A percentile compares a stretch with the other conserved stretches of the same genome.
These are phyloP conservation scores for Hemerocallis citrina DNA, from an alignment of 106 monocot species.

Conservation along the genomic window DNA sequence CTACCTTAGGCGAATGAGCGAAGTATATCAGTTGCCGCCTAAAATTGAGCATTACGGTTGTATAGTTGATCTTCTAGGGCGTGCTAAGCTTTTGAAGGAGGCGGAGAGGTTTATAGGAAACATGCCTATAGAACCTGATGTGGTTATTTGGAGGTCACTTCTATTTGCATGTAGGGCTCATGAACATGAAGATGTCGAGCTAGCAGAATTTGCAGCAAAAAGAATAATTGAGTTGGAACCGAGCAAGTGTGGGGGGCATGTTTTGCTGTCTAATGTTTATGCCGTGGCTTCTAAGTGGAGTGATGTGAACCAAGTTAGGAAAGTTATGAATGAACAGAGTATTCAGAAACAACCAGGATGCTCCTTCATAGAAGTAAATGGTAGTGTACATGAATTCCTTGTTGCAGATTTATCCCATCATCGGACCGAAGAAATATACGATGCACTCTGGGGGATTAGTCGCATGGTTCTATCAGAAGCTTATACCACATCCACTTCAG, in stretches of 20 bases:
- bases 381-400: slow-evolving; percentile 59
- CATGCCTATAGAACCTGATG: slow-evolving; percentile 77
- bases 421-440: slow-evolving; percentile 25
- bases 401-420: slow-evolving; percentile 27
- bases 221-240: slow-evolving; percentile 48
- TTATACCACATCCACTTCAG: neutral
- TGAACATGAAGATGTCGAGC: slow-evolving; percentile 32
- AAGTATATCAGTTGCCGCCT: slow-evolving; percentile 36
- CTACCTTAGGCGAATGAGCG: slow-evolving; percentile 48
- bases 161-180: slow-evolving; percentile 42
- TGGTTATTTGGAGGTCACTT: slow-evolving; percentile 67
- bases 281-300: slow-evolving; percentile 59
- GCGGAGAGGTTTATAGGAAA: slow-evolving; percentile 37
- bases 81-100: slow-evolving; percentile 52
- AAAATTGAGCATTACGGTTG: slow-evolving; percentile 72
- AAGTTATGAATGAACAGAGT: slow-evolving; percentile 26
- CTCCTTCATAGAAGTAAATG: slow-evolving; percentile 67
- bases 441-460: slow-evolving; percentile 23
- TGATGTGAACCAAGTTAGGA: slow-evolving; percentile 41
- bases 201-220: slow-evolving; percentile 43
- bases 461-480: slow-evolving; percentile 14
- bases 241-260: slow-evolving; percentile 29
- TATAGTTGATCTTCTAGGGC: slow-evolving; percentile 79
- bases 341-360: slow-evolving; percentile 63
- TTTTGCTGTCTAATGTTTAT: slow-evolving; percentile 76